A percentile compares a stretch with the other conserved stretches of the same genome.
Evolutionary conservation across 148 eudicot genomes (phyloP).

Genomic region (Pouteria glomerata): DNA sequence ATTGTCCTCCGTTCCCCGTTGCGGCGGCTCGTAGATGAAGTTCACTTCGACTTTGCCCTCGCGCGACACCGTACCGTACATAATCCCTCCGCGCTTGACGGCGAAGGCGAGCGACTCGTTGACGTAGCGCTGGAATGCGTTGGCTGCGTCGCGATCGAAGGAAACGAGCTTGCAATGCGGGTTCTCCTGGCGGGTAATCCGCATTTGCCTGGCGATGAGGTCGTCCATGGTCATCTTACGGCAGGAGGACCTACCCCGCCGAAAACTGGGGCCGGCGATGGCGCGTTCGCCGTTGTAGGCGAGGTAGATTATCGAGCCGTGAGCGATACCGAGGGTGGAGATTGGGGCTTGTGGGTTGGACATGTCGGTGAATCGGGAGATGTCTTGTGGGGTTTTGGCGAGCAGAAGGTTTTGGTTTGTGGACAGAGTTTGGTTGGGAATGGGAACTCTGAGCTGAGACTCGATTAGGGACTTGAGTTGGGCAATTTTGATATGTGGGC

Average conservation of each 20-base stretch:
- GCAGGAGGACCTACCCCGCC: constrained; percentile 76
- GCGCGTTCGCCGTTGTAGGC: constrained; percentile 69
- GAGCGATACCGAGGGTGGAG: constrained; percentile 37
- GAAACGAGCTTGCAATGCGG: constrained; percentile 77
- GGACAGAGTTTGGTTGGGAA: constrained; percentile 57
- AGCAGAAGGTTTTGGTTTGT: constrained; percentile 62
- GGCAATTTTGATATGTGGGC: constrained; percentile 47
- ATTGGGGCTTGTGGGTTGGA: constrained; percentile 41
- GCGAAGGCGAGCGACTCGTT: constrained; percentile 70
- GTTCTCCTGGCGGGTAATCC: constrained; percentile 60
- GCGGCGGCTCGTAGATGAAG: constrained; percentile 93
- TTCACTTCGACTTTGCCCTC: constrained; percentile 81
- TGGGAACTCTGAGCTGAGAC: constrained; percentile 67
- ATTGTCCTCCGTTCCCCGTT: constrained; percentile 64
- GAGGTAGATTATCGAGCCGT: constrained; percentile 61
- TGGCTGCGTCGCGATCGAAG: constrained; percentile 82
- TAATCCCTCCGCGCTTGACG: constrained; percentile 76
- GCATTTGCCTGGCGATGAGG: constrained; percentile 81
- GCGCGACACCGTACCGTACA: constrained; percentile 79
- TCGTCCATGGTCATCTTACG: constrained; percentile 96
- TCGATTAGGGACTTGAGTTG: constrained; percentile 74
- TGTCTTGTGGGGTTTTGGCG: constrained; percentile 54
- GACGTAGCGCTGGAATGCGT: constrained; percentile 82
- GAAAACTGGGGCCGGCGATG: constrained; percentile 33
- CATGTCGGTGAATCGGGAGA: constrained; percentile 57